Evolutionary conservation across 352 stramenopile genomes (phyloP).

Genomic region (Phytophthora tentaculata): DNA sequence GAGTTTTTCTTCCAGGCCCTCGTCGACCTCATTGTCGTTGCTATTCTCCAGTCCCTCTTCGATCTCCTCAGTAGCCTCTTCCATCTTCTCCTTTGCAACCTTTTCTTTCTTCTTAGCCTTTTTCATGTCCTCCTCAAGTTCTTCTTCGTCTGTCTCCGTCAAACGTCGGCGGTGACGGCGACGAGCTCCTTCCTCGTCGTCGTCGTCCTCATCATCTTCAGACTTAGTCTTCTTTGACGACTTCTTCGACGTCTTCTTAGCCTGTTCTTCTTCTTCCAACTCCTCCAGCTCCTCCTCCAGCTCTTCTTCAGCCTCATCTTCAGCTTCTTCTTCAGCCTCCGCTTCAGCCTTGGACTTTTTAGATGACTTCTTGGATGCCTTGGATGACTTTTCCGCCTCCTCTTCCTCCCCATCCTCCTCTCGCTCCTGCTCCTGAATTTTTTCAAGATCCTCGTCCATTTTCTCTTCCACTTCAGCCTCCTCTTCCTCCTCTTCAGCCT

Average conservation of each 20-base stretch:
- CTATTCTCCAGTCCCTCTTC: slow-evolving; percentile 23
- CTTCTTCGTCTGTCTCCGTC: slow-evolving; percentile 17
- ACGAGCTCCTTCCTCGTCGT: background rate
- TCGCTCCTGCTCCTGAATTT: too few relatives aligned
- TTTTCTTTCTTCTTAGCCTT: slow-evolving; percentile 27
- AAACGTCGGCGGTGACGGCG: background rate
- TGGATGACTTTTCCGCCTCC: too few relatives aligned
- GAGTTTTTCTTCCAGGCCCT: too few relatives aligned
- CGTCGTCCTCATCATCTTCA: background rate
- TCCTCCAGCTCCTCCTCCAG: too few relatives aligned
- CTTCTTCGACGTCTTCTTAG: too few relatives aligned
- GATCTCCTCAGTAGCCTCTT: slow-evolving; percentile 35
- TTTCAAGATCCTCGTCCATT: too few relatives aligned
- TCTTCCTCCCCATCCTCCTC: too few relatives aligned
- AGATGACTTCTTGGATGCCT: background rate
- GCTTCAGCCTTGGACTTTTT: slow-evolving; percentile 15
- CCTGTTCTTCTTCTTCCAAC: too few relatives aligned
- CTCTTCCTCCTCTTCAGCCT: too few relatives aligned
- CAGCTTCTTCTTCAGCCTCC: slow-evolving; percentile 23
- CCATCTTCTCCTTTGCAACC: slow-evolving; percentile 25
- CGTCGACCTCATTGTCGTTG: slow-evolving; percentile 27
- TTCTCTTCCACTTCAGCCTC: background rate
- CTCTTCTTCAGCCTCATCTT: too few relatives aligned
- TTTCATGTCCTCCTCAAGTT: slow-evolving; percentile 37
- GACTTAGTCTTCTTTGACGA: background rate